Conservation (phyloP, 345 rosid species). For the Conringia planisiliqua region DNA sequence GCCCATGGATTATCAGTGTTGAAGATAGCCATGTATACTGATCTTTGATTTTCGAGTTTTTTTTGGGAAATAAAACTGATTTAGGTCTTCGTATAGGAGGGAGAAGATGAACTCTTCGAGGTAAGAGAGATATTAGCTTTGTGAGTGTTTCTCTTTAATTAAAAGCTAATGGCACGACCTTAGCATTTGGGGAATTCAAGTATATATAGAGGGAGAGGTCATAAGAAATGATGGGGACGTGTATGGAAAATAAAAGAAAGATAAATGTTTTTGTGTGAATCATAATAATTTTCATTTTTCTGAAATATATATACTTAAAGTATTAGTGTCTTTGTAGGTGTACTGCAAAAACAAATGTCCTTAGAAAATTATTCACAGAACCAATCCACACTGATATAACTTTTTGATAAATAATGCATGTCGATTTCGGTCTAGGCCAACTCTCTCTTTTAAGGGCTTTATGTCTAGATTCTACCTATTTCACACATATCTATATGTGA, state of each 20-base stretch:
- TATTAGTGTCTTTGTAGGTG: constrained; percentile 13
- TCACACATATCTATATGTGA: not conserved
- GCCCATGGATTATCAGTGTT: constrained; percentile 36
- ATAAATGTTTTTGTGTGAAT: not conserved
- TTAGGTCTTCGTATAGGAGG: not conserved
- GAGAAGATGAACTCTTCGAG: constrained; percentile 9
- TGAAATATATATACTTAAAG: constrained; percentile 4
- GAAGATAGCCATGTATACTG: constrained; percentile 28
- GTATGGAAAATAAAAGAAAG: constrained; percentile 9
- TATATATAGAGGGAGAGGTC: constrained; percentile 26
- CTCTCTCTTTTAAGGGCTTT: constrained; percentile 17
- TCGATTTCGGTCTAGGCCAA: constrained; percentile 34
- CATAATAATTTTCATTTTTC: not conserved
- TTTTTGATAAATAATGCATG: constrained; percentile 30
- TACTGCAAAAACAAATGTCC: constrained; percentile 1
- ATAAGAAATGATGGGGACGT: not conserved
- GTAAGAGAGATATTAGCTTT: constrained; percentile 12
- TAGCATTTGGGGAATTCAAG: constrained; percentile 10
- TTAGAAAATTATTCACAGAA: not conserved
- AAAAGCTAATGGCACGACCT: constrained; percentile 35
- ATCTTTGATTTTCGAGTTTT: not conserved
- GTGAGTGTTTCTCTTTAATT: constrained; percentile 21
- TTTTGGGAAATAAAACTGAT: not conserved
- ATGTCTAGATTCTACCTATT: constrained; percentile 36
- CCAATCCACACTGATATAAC: constrained; percentile 16